Conservation (phyloP, 352 stramenopile species). For the Phytopythium ostracodes region DNA sequence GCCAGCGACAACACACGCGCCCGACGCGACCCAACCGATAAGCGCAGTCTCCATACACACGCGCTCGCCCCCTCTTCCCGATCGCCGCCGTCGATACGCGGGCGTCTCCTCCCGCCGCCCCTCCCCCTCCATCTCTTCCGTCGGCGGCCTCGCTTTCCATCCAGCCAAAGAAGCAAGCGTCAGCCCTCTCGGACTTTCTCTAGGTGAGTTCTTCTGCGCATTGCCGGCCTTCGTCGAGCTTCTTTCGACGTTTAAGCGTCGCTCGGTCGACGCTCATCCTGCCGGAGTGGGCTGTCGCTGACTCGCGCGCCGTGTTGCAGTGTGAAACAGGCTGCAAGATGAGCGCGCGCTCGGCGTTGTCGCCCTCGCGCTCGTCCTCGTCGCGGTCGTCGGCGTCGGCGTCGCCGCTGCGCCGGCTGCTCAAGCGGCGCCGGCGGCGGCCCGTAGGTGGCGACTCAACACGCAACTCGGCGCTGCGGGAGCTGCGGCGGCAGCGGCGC, state of each 20-base stretch:
- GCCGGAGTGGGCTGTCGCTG: too few relatives aligned
- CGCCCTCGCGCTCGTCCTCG: slow-evolving; percentile 4
- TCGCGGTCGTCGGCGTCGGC: slow-evolving; percentile 12
- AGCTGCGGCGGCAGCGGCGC: slow-evolving; percentile 16
- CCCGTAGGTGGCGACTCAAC: neutral
- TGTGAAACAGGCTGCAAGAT: neutral
- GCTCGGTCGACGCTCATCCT: too few relatives aligned
- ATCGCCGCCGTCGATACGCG: neutral
- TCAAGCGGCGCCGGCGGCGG: slow-evolving; percentile 16
- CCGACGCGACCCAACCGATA: neutral
- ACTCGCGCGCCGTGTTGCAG: neutral
- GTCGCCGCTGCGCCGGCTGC: slow-evolving; percentile 21
- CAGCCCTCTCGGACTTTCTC: neutral
- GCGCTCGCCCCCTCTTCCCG: neutral
- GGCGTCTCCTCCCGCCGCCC: too few relatives aligned
- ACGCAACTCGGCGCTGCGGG: slow-evolving; percentile 1
- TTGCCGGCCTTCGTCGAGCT: neutral
- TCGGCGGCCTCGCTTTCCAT: too few relatives aligned
- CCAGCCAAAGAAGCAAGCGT: too few relatives aligned
- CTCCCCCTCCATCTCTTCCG: too few relatives aligned
- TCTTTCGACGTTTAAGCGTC: neutral
- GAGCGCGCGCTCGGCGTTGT: neutral
- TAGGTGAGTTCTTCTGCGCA: neutral
- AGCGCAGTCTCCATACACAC: neutral
- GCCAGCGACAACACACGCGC: neutral